Evolutionary conservation across 768 basidiomycete species (phyloP), one percentile per base, ranked within the genome.

Genomic region (Boletus subcaerulescens): DNA sequence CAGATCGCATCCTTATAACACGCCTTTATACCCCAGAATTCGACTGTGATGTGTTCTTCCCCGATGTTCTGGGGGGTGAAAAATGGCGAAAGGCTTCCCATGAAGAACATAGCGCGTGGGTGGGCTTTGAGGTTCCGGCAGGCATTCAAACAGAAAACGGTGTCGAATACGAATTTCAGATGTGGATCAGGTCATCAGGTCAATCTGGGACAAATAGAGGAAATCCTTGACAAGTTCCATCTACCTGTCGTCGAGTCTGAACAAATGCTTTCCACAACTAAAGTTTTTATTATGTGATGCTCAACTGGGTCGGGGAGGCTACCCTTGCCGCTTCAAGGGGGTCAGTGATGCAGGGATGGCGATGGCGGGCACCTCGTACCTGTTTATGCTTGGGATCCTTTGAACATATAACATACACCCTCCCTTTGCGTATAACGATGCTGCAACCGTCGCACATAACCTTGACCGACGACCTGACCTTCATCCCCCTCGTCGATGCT

Each of bases 361-460:
- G 33, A n/a, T 24, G 41, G 48, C 12, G 24, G 36, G 32, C 26
- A 48, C 29, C 31, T 65, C 80, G 48, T 55, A 91, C 95, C 86
- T 98, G 95, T 72, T 98, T 98, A 70, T 98, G 96, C 70, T 96
- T 98, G 3, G 95, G 91, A 63, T 98, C 93, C 69, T 91, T 92
- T 17, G 85, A 85, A 72, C 96, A 98, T 24, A 97, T 82, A 42
- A 98, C 85, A 73, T 95, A 97, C 35, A 98, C 82, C 63, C 88
- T 84, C 43, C 94, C 94, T 71, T 97, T 93, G 64, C 95, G 77
- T 72, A 80, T 82, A 35, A 98, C 96, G 45, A 96, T 76, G 60
- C 78, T 85, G 74, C 96, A 99, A 13, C 93, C 92, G 57, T 94
- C 93, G 72, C 96, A 99, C 84, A 96, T 90, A 50, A 84, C 74